Evolutionary conservation across 495 filamentous ascomycete species (phyloP).

Genomic region (Hyaloscypha hepaticicola): DNA sequence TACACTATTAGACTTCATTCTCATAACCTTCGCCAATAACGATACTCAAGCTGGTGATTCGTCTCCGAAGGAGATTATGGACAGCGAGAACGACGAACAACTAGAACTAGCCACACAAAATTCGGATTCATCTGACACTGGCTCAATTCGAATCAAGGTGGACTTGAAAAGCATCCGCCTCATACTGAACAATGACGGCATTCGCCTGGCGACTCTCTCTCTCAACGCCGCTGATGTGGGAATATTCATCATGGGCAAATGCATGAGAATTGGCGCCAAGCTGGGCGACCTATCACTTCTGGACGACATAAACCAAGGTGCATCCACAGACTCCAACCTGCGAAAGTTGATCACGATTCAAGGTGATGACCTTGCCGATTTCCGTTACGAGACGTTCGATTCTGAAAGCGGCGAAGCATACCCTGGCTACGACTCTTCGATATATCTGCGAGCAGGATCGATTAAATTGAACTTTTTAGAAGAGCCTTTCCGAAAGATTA

Average conservation of each 20-base stretch:
- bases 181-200: conserved; percentile 98
- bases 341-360: conserved; percentile 90
- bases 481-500: conserved; percentile 96
- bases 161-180: conserved; percentile 89
- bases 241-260: conserved; percentile 79
- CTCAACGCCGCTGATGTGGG: conserved; percentile 89
- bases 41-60: conserved; percentile 36
- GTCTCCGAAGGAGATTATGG: conserved; percentile 40
- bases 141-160: conserved; percentile 66
- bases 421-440: conserved; percentile 92
- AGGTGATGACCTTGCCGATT: conserved; percentile 95
- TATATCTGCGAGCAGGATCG: conserved; percentile 85
- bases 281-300: conserved; percentile 85
- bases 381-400: conserved; percentile 95
- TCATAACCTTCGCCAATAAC: conserved; percentile 88
- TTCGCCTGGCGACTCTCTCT: conserved; percentile 87
- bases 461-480: conserved; percentile 95
- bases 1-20: conserved; percentile 91
- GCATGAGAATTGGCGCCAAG: conserved; percentile 81
- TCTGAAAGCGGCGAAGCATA: conserved; percentile 62
- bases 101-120: conserved; percentile 16
- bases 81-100: conserved; percentile 27
- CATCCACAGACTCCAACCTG: conserved; percentile 63
- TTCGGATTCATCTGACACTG: conserved; percentile 11
- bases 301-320: conserved; percentile 92